Percentiles rank a stretch among this genome's conserved stretches.
Evolutionary conservation across 345 rosid species (phyloP).

Genomic region (Eucalyptus microcorys): DNA sequence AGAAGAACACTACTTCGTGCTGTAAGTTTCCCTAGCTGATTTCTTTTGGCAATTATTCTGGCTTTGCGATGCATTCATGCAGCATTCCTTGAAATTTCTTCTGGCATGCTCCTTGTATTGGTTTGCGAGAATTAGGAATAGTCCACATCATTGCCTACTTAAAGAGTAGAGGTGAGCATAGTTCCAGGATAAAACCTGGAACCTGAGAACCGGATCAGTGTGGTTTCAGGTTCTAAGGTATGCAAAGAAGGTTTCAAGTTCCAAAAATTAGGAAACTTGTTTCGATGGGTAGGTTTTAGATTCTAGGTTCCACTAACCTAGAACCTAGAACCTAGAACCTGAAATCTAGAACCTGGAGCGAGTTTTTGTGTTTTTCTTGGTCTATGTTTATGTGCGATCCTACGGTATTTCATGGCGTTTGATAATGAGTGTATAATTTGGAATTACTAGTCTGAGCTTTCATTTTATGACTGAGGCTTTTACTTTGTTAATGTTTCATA

Average conservation of each 20-base stretch:
- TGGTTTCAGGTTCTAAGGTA: fast-evolving
- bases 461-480: too few relatives aligned
- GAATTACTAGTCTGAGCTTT: too few relatives aligned
- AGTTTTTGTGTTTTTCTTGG: too few relatives aligned
- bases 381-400: too few relatives aligned
- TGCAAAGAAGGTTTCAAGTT: too few relatives aligned
- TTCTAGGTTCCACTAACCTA: too few relatives aligned
- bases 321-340: too few relatives aligned
- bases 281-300: fast-evolving
- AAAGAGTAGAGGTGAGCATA: neutral
- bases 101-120: neutral
- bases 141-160: neutral
- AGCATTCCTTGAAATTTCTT: neutral
- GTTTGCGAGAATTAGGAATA: neutral
- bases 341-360: too few relatives aligned
- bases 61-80: neutral
- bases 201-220: fast-evolving
- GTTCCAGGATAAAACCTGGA: too few relatives aligned
- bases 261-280: too few relatives aligned
- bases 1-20: conserved; percentile 69
- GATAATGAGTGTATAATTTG: too few relatives aligned
- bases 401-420: fast-evolving
- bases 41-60: neutral
- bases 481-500: too few relatives aligned
- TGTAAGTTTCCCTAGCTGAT: conserved; percentile 26